These are phyloP conservation scores for Vararia minispora DNA, from an alignment of 768 basidiomycete genomes.

Conservation along the genomic window DNA sequence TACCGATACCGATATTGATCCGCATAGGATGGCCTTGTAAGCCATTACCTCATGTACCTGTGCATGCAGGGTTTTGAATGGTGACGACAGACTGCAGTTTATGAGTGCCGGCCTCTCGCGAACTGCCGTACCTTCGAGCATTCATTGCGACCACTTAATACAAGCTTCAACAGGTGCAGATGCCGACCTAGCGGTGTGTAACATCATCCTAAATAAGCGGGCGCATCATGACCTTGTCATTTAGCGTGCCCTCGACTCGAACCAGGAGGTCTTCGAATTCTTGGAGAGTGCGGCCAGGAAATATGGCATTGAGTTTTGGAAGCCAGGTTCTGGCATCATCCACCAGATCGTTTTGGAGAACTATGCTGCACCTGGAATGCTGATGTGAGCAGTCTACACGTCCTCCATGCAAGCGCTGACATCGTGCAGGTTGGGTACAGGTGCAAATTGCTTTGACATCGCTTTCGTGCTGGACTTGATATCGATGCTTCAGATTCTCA, in stretches of 20 bases:
- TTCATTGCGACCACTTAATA: slow-evolving; percentile 98
- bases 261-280: slow-evolving; percentile 97
- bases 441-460: slow-evolving; percentile 24
- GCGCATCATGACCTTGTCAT: slow-evolving; percentile 1
- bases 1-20: slow-evolving; percentile 2
- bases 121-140: slow-evolving; percentile 81
- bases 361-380: slow-evolving; percentile 90
- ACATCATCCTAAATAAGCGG: background rate
- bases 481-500: slow-evolving; percentile 59
- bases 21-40: slow-evolving; percentile 70
- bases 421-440: slow-evolving; percentile 63
- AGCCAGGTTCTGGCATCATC: slow-evolving; percentile 88
- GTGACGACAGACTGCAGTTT: slow-evolving; percentile 69
- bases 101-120: slow-evolving; percentile 87
- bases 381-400: slow-evolving; percentile 49
- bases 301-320: slow-evolving; percentile 97
- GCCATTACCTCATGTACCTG: slow-evolving; percentile 14
- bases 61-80: slow-evolving; percentile 1
- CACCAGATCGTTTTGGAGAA: slow-evolving; percentile 98
- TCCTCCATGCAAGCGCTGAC: slow-evolving; percentile 6
- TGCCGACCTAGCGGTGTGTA: slow-evolving; percentile 64
- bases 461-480: background rate
- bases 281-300: slow-evolving; percentile 83
- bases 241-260: slow-evolving; percentile 74
- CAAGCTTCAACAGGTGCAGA: slow-evolving; percentile 87